These are phyloP conservation scores for Eurotiales sp. DNA, from an alignment of 2,329 filamentous ascomycete species.

Conservation along the genomic window DNA sequence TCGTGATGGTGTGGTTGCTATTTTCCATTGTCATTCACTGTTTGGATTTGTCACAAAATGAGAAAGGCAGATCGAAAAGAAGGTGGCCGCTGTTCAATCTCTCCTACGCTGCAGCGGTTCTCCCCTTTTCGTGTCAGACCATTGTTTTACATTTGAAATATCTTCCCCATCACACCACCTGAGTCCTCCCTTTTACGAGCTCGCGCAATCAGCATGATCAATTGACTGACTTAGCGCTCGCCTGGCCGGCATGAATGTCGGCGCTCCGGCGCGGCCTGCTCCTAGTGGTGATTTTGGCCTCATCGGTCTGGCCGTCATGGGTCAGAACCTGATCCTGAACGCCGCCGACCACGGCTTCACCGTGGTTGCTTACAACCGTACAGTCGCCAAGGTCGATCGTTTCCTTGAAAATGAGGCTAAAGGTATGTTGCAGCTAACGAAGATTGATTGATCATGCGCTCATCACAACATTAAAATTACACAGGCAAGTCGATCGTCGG, in stretches of 20 bases:
- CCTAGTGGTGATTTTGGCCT: constrained; percentile 82
- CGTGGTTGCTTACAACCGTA: constrained; percentile 97
- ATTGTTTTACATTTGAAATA: no score
- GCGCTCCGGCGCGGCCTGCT: constrained; percentile 54
- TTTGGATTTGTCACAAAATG: background rate
- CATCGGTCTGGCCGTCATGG: constrained; percentile 89
- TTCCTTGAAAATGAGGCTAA: constrained; percentile 90
- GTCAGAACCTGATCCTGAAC: constrained; percentile 85
- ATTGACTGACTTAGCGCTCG: constrained; percentile 61
- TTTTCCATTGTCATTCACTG: background rate
- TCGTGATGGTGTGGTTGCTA: background rate
- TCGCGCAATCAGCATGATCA: constrained; percentile 28
- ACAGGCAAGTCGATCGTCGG: constrained; percentile 87
- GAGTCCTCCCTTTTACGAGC: constrained; percentile 3
- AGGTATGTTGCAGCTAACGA: constrained; percentile 46
- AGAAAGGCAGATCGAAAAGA: no score
- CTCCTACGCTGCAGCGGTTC: background rate
- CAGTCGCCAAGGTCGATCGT: constrained; percentile 93
- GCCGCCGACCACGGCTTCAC: constrained; percentile 91
- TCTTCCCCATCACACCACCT: no score
- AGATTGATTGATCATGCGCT: no score
- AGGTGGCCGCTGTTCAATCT: background rate
- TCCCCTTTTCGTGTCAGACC: background rate
- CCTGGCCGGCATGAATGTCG: constrained; percentile 69
- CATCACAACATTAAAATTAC: constrained; percentile 17